These are phyloP conservation scores for Aspergillus sp. DNA, from an alignment of 2,329 filamentous ascomycete genomes.

Conservation along the genomic window DNA sequence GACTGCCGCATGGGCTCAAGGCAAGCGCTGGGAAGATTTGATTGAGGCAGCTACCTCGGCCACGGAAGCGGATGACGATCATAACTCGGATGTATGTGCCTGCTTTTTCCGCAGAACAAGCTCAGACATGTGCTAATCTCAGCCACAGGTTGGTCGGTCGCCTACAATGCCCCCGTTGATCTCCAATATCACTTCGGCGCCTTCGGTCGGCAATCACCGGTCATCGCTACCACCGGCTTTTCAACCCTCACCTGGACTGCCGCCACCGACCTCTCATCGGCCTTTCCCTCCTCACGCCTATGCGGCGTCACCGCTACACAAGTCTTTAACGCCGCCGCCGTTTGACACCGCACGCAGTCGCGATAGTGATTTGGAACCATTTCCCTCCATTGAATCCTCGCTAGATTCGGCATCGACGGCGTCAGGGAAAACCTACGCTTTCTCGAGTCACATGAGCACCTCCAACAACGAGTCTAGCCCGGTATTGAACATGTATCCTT, in stretches of 20 bases:
- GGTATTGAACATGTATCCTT: constrained; percentile 42
- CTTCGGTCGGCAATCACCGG: constrained; percentile 50
- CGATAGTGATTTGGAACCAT: constrained; percentile 70
- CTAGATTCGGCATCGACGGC: constrained; percentile 55
- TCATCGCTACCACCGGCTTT: constrained; percentile 64
- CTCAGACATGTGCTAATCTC: constrained; percentile 36
- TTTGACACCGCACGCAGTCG: constrained; percentile 56
- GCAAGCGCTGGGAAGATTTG: constrained; percentile 93
- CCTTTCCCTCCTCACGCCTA: constrained; percentile 59
- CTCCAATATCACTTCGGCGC: constrained; percentile 41
- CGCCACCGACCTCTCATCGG: constrained; percentile 41
- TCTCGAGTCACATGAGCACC: constrained; percentile 62
- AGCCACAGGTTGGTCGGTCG: constrained; percentile 39
- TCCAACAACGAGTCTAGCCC: constrained; percentile 69
- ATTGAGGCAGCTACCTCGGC: constrained; percentile 93
- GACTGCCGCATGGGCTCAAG: constrained; percentile 68
- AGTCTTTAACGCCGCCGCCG: constrained; percentile 81
- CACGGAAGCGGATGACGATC: constrained; percentile 83
- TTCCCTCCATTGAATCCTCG: constrained; percentile 84
- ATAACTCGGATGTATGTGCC: constrained; percentile 66
- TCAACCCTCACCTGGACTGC: constrained; percentile 49
- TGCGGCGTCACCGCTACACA: constrained; percentile 86
- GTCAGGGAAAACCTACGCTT: constrained; percentile 69
- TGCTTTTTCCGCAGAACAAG: constrained; percentile 15
- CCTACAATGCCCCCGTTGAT: constrained; percentile 44